Conservation (phyloP, 805 yeast species). For the Tetrapisispora taiwanensis region DNA sequence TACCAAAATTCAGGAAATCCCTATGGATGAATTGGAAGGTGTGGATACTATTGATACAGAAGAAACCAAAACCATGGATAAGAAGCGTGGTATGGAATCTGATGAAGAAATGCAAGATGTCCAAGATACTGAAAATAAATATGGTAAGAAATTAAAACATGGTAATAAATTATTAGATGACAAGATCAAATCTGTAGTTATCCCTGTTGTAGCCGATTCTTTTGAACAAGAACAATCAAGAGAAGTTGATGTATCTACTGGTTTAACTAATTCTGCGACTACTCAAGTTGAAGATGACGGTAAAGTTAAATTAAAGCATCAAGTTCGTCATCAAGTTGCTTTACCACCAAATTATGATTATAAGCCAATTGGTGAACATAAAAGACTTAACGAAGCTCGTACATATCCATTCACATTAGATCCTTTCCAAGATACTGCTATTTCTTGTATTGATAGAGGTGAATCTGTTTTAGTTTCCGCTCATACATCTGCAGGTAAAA, state of each 20-base stretch:
- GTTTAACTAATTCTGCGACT: constrained; percentile 41
- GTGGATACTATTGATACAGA: background rate
- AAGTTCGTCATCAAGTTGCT: constrained; percentile 96
- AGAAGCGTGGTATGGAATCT: constrained; percentile 10
- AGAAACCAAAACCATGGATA: constrained; percentile 2
- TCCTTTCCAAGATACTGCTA: constrained; percentile 95
- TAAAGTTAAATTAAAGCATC: constrained; percentile 70
- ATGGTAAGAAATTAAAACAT: constrained; percentile 20
- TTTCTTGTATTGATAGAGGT: constrained; percentile 88
- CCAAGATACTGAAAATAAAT: constrained; percentile 5
- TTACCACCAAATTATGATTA: constrained; percentile 87
- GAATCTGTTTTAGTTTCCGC: constrained; percentile 96
- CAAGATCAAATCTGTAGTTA: constrained; percentile 38
- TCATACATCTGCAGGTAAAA: constrained; percentile 94
- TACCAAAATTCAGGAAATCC: constrained; percentile 10
- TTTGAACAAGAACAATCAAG: constrained; percentile 83
- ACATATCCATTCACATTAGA: constrained; percentile 87
- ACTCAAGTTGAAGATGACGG: constrained; percentile 35
- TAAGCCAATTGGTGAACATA: constrained; percentile 79
- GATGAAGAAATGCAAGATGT: constrained; percentile 9
- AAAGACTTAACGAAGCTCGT: constrained; percentile 68
- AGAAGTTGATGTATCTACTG: constrained; percentile 76
- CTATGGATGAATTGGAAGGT: constrained; percentile 10
- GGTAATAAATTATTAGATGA: constrained; percentile 27
- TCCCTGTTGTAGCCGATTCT: constrained; percentile 75